These are phyloP conservation scores for Lactarius pseudohatsudake DNA, from an alignment of 768 basidiomycete species.

Conservation along the genomic window DNA sequence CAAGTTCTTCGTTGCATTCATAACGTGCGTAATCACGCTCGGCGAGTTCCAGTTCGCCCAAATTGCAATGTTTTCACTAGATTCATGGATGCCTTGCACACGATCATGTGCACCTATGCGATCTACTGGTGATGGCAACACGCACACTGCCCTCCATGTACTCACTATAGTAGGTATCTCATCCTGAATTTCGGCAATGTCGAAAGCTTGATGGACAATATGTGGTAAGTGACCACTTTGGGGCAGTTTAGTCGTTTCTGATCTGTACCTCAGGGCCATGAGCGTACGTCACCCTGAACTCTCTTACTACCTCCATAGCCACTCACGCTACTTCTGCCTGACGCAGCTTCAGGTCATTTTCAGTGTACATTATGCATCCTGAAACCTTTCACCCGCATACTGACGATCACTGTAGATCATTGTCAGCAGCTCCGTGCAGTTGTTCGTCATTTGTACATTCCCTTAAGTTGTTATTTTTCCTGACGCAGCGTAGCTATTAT, in stretches of 20 bases:
- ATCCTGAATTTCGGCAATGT: conserved; percentile 45
- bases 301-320: conserved; percentile 30
- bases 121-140: conserved; percentile 44
- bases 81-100: conserved; percentile 46
- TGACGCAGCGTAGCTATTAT: conserved; percentile 5
- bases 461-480: not conserved
- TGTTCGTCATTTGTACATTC: not conserved
- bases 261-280: conserved; percentile 23
- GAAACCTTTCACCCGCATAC: not conserved
- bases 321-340: not conserved
- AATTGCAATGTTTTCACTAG: conserved; percentile 29
- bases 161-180: conserved; percentile 42
- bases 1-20: not conserved
- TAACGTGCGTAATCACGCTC: conserved; percentile 2
- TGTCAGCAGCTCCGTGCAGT: not conserved
- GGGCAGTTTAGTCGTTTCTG: not conserved
- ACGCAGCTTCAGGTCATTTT: not conserved
- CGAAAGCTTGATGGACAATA: conserved; percentile 39
- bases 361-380: not conserved
- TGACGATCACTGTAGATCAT: not conserved
- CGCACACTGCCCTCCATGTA: not conserved
- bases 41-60: no score
- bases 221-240: conserved; percentile 40
- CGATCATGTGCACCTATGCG: conserved; percentile 44
- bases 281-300: conserved; percentile 26